These are phyloP conservation scores for Taphrina pruni DNA, from an alignment of 1,139 yeast genomes.

Conservation along the genomic window DNA sequence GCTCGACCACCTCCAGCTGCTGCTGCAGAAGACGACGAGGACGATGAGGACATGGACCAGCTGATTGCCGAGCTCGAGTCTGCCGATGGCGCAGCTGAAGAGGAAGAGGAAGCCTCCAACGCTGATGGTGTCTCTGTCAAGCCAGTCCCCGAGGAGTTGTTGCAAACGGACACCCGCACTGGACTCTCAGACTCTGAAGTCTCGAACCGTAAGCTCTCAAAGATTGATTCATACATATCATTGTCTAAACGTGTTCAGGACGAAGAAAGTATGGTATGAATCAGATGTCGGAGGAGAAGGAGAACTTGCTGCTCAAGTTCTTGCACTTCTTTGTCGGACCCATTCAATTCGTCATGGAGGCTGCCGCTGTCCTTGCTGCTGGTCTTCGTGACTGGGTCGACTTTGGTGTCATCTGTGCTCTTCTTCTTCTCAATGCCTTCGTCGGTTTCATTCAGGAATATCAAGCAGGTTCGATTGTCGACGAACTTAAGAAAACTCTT, in stretches of 20 bases:
- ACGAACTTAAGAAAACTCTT: constrained; percentile 56
- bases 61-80: constrained; percentile 89
- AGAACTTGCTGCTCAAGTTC: constrained; percentile 81
- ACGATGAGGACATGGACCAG: constrained; percentile 55
- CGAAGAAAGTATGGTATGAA: constrained; percentile 93
- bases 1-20: constrained; percentile 37
- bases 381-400: constrained; percentile 99
- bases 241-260: constrained; percentile 45
- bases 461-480: constrained; percentile 61
- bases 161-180: constrained; percentile 80
- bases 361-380: constrained; percentile 96
- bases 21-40: constrained; percentile 45
- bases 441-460: constrained; percentile 98
- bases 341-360: constrained; percentile 97
- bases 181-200: constrained; percentile 89
- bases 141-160: constrained; percentile 86
- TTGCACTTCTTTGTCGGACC: constrained; percentile 96
- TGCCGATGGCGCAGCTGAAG: constrained; percentile 62
- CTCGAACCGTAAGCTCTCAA: constrained; percentile 59
- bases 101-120: constrained; percentile 59
- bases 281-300: constrained; percentile 93
- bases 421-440: constrained; percentile 83
- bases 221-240: too few species aligned
- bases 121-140: constrained; percentile 56
- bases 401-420: constrained; percentile 95